Conservation (phyloP, 768 basidiomycete genomes). For the Leccinellum luteum region DNA sequence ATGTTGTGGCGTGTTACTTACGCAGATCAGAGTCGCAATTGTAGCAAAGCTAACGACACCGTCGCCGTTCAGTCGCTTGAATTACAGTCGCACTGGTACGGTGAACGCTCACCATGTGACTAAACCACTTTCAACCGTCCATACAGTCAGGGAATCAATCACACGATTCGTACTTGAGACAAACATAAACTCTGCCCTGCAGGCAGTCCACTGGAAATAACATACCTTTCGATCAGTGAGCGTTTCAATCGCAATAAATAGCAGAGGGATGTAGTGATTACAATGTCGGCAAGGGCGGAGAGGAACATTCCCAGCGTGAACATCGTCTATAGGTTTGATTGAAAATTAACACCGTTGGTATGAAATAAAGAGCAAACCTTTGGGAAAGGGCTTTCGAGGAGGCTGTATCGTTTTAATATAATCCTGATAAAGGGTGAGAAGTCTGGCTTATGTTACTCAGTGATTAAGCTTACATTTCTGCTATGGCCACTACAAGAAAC, state of each 20-base stretch:
- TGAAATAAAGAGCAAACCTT: conserved; percentile 2
- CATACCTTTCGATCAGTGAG: conserved; percentile 36
- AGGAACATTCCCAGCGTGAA: conserved; percentile 47
- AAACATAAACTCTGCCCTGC: neutral
- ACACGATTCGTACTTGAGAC: conserved; percentile 19
- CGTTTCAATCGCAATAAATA: conserved; percentile 39
- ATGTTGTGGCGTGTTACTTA: neutral
- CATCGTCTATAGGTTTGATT: conserved; percentile 33
- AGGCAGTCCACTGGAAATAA: neutral
- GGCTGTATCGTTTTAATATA: conserved; percentile 2
- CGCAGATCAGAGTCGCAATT: conserved; percentile 18
- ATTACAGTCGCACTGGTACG: no score
- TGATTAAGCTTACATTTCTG: conserved; percentile 19
- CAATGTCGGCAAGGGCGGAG: conserved; percentile 44
- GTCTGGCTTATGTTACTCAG: neutral
- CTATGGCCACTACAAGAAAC: conserved; percentile 15
- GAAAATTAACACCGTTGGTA: neutral
- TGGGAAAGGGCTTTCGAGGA: conserved; percentile 9
- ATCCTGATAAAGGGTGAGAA: conserved; percentile 10
- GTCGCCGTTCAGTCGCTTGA: neutral
- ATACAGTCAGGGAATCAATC: conserved; percentile 20
- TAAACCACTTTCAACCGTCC: conserved; percentile 23
- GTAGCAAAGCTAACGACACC: conserved; percentile 14
- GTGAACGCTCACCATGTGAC: conserved; percentile 17
- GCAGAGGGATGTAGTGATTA: conserved; percentile 43